Evolutionary conservation across 352 stramenopile species (phyloP).

Genomic region (Stephanocyclus meneghinianus): DNA sequence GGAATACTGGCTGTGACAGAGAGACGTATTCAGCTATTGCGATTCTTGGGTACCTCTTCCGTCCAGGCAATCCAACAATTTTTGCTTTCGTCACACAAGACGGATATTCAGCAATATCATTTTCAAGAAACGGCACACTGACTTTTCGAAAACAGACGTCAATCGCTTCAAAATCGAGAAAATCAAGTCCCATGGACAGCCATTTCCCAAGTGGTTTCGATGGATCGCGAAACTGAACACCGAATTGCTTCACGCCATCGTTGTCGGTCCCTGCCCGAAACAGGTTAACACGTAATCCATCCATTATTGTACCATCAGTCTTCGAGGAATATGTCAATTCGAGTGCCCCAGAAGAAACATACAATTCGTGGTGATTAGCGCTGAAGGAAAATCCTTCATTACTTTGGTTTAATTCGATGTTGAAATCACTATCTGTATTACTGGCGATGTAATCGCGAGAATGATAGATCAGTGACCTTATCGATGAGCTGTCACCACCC

Average conservation of each 20-base stretch:
- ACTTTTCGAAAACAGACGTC: slow-evolving; percentile 11
- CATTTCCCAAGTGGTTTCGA: slow-evolving; percentile 46
- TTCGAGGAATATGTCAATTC: slow-evolving; percentile 28
- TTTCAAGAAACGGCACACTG: neutral
- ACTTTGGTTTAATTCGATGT: neutral
- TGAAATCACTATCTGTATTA: neutral
- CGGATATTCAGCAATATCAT: slow-evolving; percentile 8
- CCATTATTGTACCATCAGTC: slow-evolving; percentile 7
- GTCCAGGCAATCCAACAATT: slow-evolving; percentile 27
- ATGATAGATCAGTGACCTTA: neutral
- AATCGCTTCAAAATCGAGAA: slow-evolving; percentile 19
- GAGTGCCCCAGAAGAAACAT: neutral
- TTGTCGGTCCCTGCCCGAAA: slow-evolving; percentile 53
- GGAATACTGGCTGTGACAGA: neutral
- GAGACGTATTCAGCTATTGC: slow-evolving; percentile 31
- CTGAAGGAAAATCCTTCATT: neutral
- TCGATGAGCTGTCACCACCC: neutral
- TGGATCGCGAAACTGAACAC: slow-evolving; percentile 36
- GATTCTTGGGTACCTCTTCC: slow-evolving; percentile 26
- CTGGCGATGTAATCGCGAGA: neutral
- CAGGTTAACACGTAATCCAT: slow-evolving; percentile 27
- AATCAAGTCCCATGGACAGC: slow-evolving; percentile 45
- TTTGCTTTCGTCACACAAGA: slow-evolving; percentile 20
- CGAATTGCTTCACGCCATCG: slow-evolving; percentile 49
- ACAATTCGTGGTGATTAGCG: slow-evolving; percentile 14